Evolutionary conservation across 192 early-diverging fungal species (phyloP).

Genomic region (Linnemannia exigua): DNA sequence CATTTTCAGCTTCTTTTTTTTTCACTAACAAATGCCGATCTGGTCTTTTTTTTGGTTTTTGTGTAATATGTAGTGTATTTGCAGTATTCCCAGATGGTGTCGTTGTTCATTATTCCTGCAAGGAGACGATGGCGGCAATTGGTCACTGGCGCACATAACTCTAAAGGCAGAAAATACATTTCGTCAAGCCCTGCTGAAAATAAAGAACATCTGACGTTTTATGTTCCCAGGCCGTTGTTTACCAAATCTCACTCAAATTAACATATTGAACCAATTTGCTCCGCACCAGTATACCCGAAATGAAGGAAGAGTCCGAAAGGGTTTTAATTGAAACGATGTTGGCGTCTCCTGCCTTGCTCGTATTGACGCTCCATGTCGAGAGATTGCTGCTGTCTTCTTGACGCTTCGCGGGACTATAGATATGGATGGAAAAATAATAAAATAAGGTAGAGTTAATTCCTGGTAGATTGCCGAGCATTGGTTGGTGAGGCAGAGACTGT

Average conservation of each 20-base stretch:
- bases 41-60: constrained; percentile 2
- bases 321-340: constrained; percentile 23
- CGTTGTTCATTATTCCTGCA: constrained; percentile 84
- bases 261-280: too few species aligned
- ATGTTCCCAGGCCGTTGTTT: too few species aligned
- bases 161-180: background rate
- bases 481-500: background rate
- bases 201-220: too few species aligned
- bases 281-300: too few species aligned
- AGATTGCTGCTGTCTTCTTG: constrained; percentile 15
- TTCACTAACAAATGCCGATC: too few species aligned
- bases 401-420: constrained; percentile 31
- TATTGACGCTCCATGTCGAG: constrained; percentile 36
- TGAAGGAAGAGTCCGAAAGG: background rate
- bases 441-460: too few species aligned
- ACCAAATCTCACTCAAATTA: too few species aligned
- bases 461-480: background rate
- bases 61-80: constrained; percentile 69
- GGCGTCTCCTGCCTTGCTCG: constrained; percentile 23
- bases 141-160: constrained; percentile 39
- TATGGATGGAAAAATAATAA: too few species aligned
- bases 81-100: constrained; percentile 79
- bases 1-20: background rate
- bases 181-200: background rate
- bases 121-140: constrained; percentile 57